Evolutionary conservation across 768 basidiomycete genomes (phyloP), one percentile per base, ranked within the genome.

Genomic region (Lyophyllum decastes): DNA sequence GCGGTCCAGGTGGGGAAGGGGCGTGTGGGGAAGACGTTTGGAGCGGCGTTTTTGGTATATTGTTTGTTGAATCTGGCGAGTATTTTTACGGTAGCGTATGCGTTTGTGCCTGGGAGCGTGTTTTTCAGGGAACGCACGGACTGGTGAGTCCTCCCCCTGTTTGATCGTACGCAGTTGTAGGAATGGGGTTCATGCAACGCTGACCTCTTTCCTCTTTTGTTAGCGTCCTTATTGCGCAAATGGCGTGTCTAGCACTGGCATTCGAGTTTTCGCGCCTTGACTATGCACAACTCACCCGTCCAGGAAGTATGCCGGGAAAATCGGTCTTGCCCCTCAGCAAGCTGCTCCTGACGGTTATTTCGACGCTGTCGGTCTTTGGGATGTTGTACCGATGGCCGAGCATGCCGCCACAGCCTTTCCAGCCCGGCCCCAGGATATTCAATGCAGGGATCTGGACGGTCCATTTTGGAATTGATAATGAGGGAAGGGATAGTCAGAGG

Each of bases 391-490:
- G 78, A 21, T 76, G 82, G 63, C 88, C 90, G 0, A 68, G 70
- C 1, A 54, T 66, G 0, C 69, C 78, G 17, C 83, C 86, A 0
- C 71, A 67, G 24, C 87, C 90, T 2, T 86, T 84, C 71, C 85
- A 85, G 53, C 73, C 84, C 25, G 85, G 83, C 2, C 79, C 85
- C 16, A 77, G 89, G 27, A 78, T 90, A n/a, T 75, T 94, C 43
- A 88, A 85, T 19, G 87, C 89, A 4, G 94, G 90, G 2, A 92
- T 95, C 26, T 95, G 93, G 94, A 93, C 94, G 0, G 80, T 96
- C 24, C 94, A 96, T 70, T 96, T 96, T 67, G 94, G 94, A 53
- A 76, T 84, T 25, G 85, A 93, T 70, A 86, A 90, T 61, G 83
- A 82, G 43, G 87, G 90, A 2, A 70, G 83, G 59, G 90, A 92